These are phyloP conservation scores for Endotrypanum monterogeii DNA, from an alignment of 208 protist species.

Conservation along the genomic window DNA sequence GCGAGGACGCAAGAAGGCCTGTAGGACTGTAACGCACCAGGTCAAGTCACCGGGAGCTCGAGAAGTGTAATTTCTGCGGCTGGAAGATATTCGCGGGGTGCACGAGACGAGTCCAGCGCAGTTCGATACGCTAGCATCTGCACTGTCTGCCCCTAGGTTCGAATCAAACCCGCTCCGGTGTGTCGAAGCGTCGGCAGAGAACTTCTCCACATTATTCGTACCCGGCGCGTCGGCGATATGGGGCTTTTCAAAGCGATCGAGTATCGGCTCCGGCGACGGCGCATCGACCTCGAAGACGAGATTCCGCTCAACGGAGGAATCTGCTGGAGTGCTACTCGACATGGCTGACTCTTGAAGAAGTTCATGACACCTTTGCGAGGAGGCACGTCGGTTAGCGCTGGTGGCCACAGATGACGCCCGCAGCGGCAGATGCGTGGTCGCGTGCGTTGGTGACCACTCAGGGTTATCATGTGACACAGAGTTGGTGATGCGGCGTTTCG, in stretches of 20 bases:
- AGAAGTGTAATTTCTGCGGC: neutral
- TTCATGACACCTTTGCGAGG: neutral
- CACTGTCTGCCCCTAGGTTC: neutral
- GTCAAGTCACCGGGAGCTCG: conserved; percentile 12
- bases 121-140: neutral
- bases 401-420: neutral
- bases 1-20: conserved; percentile 12
- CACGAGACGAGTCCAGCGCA: neutral
- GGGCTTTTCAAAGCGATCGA: too few relatives aligned
- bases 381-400: neutral
- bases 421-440: neutral
- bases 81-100: neutral
- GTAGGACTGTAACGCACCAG: conserved; percentile 13
- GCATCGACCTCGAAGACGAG: conserved; percentile 19
- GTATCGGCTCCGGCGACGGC: neutral
- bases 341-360: neutral
- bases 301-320: conserved; percentile 10
- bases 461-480: neutral
- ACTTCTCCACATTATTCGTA: neutral
- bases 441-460: neutral
- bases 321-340: neutral
- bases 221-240: neutral
- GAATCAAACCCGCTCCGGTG: neutral
- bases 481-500: too few relatives aligned
- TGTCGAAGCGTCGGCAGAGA: neutral